Conservation (phyloP, 345 rosid genomes). For the Turritis glabra region DNA sequence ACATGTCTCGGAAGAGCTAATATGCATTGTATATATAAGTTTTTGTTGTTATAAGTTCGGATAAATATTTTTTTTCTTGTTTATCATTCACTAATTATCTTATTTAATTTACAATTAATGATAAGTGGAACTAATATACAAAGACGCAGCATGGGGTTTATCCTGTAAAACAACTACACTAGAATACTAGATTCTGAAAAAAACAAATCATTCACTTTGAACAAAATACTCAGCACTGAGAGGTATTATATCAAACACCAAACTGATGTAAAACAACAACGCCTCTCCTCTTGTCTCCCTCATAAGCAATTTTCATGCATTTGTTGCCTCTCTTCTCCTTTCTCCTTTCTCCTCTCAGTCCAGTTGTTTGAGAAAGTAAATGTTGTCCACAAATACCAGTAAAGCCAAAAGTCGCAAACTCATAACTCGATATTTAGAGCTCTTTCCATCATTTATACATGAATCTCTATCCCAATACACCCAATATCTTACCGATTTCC, state of each 20-base stretch:
- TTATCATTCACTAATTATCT: background rate
- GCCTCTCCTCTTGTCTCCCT: background rate
- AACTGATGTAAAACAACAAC: conserved; percentile 23
- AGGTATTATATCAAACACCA: conserved; percentile 7
- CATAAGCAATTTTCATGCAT: conserved; percentile 7
- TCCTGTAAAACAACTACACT: conserved; percentile 25
- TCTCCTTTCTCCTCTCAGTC: conserved; percentile 56
- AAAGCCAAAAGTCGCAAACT: background rate
- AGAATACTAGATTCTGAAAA: background rate
- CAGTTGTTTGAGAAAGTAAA: conserved; percentile 82
- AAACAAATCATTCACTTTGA: conserved; percentile 25
- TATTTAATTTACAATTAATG: conserved; percentile 5
- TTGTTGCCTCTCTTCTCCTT: conserved; percentile 16
- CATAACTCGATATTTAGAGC: background rate
- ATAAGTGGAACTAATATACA: conserved; percentile 26
- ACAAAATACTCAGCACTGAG: conserved; percentile 12
- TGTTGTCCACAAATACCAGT: conserved; percentile 92
- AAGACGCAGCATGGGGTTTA: background rate
- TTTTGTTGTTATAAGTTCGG: background rate
- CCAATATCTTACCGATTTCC: conserved; percentile 83
- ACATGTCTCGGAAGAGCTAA: background rate
- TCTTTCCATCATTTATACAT: conserved; percentile 8
- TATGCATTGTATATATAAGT: background rate
- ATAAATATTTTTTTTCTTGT: background rate
- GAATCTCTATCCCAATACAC: conserved; percentile 3